Evolutionary conservation across 768 basidiomycete genomes (phyloP), one percentile per base, ranked within the genome.

Genomic region (Russula brevipes): DNA sequence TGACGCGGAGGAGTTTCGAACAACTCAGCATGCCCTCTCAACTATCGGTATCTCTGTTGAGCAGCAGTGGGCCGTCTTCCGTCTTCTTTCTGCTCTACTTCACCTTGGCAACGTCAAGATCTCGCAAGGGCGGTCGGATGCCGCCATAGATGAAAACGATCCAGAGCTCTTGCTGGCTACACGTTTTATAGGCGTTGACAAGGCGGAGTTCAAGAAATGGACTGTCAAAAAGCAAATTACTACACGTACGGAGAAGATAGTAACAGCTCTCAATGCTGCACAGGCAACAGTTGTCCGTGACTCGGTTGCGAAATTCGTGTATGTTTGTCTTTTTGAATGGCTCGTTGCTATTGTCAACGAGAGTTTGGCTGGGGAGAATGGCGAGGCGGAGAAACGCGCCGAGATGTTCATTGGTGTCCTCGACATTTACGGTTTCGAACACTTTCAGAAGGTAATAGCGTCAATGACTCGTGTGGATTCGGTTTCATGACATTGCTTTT

Each of bases 361-460:
- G 76, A 93, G 91, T 75, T 79, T 99, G 76, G 87, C 92, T 2
- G 95, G 95, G n/a, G 94, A 97, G 71, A 88, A 87, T 59, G 94
- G 94, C 1, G 90, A 93, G 73, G 93, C 90, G 33, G 92, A 89
- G 5, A 86, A 86, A 64, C 82, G 86, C 53, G 94, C 95, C 30
- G 94, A 96, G 74, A 98, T 95, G 88, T 99, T 99, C 75, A 99
- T 99, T 66, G 97, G 97, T 69, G 97, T 99, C 16, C 77, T 99
- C 72, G 97, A 98, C 83, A 97, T 97, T 69, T 96, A 96, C 72
- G 94, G 94, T 42, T 95, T 95, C 68, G 94, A 97, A 74, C 94
- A 96, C 73, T 97, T 96, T 78, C 91, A 96, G 75, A 96, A 95
- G 85, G 89, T 87, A 58, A 46, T 71, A 50, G 14, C 35, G 42